Conservation (phyloP, 108 stramenopile species). For the Ochromonas danica region DNA sequence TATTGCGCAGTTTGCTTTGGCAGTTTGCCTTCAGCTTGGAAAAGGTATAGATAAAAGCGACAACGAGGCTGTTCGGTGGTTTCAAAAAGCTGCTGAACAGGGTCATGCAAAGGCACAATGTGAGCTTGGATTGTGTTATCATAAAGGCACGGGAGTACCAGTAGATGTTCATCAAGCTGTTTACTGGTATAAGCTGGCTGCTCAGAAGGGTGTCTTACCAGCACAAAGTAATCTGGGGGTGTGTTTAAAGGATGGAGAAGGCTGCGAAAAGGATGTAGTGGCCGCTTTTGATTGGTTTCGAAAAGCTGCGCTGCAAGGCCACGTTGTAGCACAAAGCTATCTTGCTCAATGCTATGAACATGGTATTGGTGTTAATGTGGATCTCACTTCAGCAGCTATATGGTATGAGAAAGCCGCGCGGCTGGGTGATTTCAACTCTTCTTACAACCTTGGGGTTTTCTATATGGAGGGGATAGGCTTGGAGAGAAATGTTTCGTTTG, state of each 20-base stretch:
- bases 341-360: background rate
- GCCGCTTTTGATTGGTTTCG: background rate
- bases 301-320: background rate
- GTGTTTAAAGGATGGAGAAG: conserved; percentile 8
- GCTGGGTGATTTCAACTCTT: background rate
- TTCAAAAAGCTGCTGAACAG: background rate
- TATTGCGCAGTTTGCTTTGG: background rate
- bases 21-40: background rate
- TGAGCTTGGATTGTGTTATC: background rate
- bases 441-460: background rate
- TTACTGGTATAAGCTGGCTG: conserved; percentile 21
- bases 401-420: background rate
- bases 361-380: background rate
- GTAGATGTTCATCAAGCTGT: conserved; percentile 1
- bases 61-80: background rate
- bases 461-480: background rate
- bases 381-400: background rate
- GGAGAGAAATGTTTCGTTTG: background rate
- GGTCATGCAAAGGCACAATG: background rate
- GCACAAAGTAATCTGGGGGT: conserved; percentile 9
- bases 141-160: background rate
- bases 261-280: background rate
- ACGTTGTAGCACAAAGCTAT: background rate
- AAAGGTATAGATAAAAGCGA: background rate
- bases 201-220: background rate